phyloP scores from a whole-genome alignment of 805 yeast genomes.

The Lipomyces oligophaga region DNA sequence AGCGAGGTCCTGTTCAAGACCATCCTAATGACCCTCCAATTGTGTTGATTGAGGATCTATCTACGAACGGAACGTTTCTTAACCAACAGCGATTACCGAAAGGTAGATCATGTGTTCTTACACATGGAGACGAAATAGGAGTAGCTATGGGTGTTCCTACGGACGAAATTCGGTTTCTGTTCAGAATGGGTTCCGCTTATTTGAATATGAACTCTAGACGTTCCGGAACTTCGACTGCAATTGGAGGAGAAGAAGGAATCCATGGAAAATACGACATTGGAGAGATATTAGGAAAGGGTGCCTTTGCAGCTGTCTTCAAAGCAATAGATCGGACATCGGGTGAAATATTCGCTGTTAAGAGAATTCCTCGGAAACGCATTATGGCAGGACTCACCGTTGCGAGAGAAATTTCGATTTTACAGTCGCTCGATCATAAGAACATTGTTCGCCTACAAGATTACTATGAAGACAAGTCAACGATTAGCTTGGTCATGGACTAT shows the following conservation, averaged over 20 bases:
- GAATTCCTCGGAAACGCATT: slow-evolving; percentile 76
- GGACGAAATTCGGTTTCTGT: slow-evolving; percentile 55
- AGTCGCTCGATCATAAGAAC: slow-evolving; percentile 63
- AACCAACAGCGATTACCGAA: slow-evolving; percentile 71
- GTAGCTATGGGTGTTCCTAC: slow-evolving; percentile 80
- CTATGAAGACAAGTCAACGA: slow-evolving; percentile 75
- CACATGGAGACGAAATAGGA: slow-evolving; percentile 90
- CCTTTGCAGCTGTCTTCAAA: slow-evolving; percentile 91
- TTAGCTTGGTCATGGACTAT: slow-evolving; percentile 90
- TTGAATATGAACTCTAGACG: not conserved
- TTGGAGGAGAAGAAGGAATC: slow-evolving; percentile 42
- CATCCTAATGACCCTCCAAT: slow-evolving; percentile 33
- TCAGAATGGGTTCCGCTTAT: slow-evolving; percentile 41
- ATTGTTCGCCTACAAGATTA: slow-evolving; percentile 79
- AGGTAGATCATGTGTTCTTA: slow-evolving; percentile 72
- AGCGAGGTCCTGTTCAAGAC: too few relatives aligned
- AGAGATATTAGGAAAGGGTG: slow-evolving; percentile 95
- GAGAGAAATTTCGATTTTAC: slow-evolving; percentile 77
- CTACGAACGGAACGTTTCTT: slow-evolving; percentile 90
- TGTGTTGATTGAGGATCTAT: slow-evolving; percentile 48
- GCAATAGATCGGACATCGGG: slow-evolving; percentile 86
- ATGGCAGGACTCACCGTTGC: slow-evolving; percentile 75
- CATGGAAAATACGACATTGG: slow-evolving; percentile 68
- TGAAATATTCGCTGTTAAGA: slow-evolving; percentile 82
- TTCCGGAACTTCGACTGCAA: not conserved